Conservation (phyloP, 2,329 filamentous ascomycete genomes). For the Calonectria leucothoes region DNA sequence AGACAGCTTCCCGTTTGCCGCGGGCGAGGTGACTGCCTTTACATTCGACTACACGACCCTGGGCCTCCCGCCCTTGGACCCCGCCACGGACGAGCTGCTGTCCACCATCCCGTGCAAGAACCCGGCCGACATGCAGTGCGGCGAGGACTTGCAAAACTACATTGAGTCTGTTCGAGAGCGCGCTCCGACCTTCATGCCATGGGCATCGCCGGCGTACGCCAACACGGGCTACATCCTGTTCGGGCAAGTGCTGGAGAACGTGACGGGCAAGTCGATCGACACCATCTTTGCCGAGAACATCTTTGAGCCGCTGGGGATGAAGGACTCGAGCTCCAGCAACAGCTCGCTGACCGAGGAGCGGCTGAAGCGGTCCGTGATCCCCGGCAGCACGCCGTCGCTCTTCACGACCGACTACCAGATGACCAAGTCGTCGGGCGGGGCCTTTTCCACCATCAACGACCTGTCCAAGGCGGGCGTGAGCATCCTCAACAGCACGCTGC, state of each 20-base stretch:
- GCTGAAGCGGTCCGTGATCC: background rate
- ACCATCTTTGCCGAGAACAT: background rate
- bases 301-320: conserved; percentile 19
- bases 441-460: conserved; percentile 26
- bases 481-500: conserved; percentile 33
- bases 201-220: background rate
- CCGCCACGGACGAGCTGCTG: background rate
- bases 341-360: background rate
- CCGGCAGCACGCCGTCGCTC: background rate
- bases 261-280: background rate
- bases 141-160: background rate
- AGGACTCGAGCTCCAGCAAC: conserved; percentile 14
- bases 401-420: background rate
- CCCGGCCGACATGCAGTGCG: background rate
- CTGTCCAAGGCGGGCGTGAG: conserved; percentile 30
- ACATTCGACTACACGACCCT: background rate
- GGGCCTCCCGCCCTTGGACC: background rate
- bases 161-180: background rate
- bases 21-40: background rate
- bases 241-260: background rate
- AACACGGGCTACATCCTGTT: background rate
- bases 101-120: background rate
- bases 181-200: background rate
- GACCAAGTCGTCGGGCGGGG: conserved; percentile 26
- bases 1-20: background rate